Percentiles rank a stretch among this genome's conserved stretches.
phyloP scores from a whole-genome alignment of 768 basidiomycete species.

The Leucocoprinus birnbaumii region DNA sequence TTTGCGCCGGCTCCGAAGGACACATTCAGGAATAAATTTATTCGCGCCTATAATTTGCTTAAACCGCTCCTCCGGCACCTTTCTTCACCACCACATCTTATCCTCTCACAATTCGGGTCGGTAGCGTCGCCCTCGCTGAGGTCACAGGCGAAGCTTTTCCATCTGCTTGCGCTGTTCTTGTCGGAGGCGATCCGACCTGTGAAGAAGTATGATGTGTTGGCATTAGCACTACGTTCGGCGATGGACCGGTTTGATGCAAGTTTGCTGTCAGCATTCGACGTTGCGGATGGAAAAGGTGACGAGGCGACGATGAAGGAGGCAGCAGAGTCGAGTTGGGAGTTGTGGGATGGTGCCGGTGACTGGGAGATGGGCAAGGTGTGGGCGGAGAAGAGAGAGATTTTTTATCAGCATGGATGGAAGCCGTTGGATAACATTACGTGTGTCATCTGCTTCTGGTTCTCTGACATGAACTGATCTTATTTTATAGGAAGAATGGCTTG shows the following conservation, averaged over 20 bases:
- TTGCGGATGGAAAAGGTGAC: conserved; percentile 71
- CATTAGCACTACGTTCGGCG: conserved; percentile 66
- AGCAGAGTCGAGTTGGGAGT: conserved; percentile 83
- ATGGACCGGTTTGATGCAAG: conserved; percentile 88
- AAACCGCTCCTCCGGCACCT: conserved; percentile 57
- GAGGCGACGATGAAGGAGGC: conserved; percentile 79
- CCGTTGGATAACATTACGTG: conserved; percentile 81
- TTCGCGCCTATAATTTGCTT: conserved; percentile 63
- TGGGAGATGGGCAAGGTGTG: conserved; percentile 96
- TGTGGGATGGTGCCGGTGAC: conserved; percentile 59
- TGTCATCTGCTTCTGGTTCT: conserved; percentile 25
- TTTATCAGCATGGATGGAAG: conserved; percentile 84
- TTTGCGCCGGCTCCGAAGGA: conserved; percentile 27
- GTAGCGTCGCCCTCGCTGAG: conserved; percentile 42
- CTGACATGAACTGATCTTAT: neutral
- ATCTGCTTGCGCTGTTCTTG: conserved; percentile 72
- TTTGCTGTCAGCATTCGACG: conserved; percentile 85
- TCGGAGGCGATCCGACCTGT: conserved; percentile 71
- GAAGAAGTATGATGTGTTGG: conserved; percentile 58
- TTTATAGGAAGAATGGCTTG: conserved; percentile 46
- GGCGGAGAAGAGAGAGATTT: conserved; percentile 93
- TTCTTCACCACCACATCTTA: conserved; percentile 59
- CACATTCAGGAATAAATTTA: conserved; percentile 55
- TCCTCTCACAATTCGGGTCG: conserved; percentile 56
- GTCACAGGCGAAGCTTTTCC: conserved; percentile 65